phyloP scores from a whole-genome alignment of 257 asterid genomes.

The Gentiana dahurica region DNA sequence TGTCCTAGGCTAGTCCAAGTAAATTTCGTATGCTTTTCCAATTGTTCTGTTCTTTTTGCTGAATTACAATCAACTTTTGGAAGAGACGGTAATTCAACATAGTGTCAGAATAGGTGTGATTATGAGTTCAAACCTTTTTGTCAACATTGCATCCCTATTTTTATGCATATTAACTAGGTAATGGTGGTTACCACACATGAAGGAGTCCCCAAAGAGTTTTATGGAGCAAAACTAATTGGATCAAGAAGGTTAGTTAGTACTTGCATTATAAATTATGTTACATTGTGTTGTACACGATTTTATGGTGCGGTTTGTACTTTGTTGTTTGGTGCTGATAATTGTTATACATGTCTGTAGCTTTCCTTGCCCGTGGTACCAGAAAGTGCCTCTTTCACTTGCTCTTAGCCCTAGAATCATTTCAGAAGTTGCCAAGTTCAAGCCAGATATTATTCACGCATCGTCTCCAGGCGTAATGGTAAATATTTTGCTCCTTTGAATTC shows the following conservation, averaged over 20 bases:
- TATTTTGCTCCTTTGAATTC: conserved; percentile 5
- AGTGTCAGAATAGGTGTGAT: too few species aligned
- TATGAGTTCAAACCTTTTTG: too few species aligned
- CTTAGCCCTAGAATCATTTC: conserved; percentile 98
- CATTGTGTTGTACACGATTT: background rate
- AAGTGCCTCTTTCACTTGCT: conserved; percentile 90
- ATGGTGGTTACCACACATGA: conserved; percentile 98
- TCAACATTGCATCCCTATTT: too few species aligned
- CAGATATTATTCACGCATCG: conserved; percentile 95
- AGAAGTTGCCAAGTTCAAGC: conserved; percentile 85
- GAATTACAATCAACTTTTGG: background rate
- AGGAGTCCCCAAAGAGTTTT: conserved; percentile 93
- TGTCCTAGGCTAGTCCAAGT: too few species aligned
- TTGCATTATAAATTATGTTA: background rate
- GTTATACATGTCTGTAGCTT: conserved; percentile 45
- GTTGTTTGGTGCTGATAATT: conserved; percentile 2
- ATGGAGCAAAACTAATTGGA: conserved; percentile 92
- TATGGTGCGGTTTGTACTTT: background rate
- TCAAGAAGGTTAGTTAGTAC: conserved; percentile 53
- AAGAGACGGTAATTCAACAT: too few species aligned
- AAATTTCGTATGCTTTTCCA: background rate
- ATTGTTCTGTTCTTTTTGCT: conserved; percentile 10
- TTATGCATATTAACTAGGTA: conserved; percentile 39
- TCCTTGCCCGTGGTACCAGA: conserved; percentile 87
- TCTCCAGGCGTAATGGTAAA: conserved; percentile 97